Evolutionary conservation across 371 early-diverging fungal genomes (phyloP).

Genomic region (Apophysomyces ossiformis): DNA sequence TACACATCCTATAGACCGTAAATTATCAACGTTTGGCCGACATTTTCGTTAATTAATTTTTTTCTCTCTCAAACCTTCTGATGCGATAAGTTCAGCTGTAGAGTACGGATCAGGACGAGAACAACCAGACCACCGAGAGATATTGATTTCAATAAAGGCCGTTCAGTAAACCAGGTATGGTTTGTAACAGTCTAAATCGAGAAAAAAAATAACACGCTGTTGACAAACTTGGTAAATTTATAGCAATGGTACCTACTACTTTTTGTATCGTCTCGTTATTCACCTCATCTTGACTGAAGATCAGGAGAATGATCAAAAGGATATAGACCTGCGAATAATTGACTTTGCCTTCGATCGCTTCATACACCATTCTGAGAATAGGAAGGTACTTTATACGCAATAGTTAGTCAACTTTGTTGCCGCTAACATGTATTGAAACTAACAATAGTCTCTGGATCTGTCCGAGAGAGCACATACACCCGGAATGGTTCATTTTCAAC

Average conservation of each 20-base stretch:
- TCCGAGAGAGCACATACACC: constrained; percentile 74
- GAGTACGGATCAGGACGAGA: constrained; percentile 66
- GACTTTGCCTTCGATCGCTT: constrained; percentile 63
- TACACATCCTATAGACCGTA: constrained; percentile 58
- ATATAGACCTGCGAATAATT: constrained; percentile 74
- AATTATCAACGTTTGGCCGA: neutral
- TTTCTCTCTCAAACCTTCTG: constrained; percentile 54
- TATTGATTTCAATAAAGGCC: constrained; percentile 64
- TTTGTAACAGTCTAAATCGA: constrained; percentile 57
- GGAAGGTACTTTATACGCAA: constrained; percentile 61
- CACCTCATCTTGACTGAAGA: constrained; percentile 75
- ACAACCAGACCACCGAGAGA: constrained; percentile 70
- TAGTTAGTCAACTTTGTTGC: neutral
- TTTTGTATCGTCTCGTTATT: constrained; percentile 78
- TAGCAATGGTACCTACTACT: constrained; percentile 53
- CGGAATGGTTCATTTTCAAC: constrained; percentile 72
- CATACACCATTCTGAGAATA: constrained; percentile 70
- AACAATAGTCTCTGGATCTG: constrained; percentile 77
- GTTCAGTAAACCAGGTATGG: constrained; percentile 78
- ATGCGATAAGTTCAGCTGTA: constrained; percentile 73
- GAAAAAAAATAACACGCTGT: neutral
- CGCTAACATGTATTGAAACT: constrained; percentile 15
- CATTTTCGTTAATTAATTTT: neutral
- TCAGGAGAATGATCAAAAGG: constrained; percentile 62
- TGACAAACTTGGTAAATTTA: neutral